Base-by-base conservation (phyloP, 23 red algal genomes). In the Pyropia yezoensis region DNA sequence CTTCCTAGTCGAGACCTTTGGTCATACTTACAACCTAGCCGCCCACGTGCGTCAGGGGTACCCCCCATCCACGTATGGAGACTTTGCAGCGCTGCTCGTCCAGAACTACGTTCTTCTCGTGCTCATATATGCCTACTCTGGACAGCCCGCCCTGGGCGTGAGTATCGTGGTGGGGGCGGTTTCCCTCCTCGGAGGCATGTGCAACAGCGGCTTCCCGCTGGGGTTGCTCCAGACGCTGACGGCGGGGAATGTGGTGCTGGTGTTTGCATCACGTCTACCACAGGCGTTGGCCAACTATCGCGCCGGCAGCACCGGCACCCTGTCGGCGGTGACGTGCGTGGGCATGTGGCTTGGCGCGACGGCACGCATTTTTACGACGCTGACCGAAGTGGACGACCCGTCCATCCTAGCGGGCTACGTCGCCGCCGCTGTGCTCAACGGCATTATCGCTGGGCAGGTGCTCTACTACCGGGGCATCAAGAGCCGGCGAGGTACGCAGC, bases 1-100 rank as follows among this genome's bases (percentile, higher is more conserved):
- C 17, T 79, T 88, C 45, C 71, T 83, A 22, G 66, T 96, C 19
- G 91, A 96, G 68, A 84, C 83, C 1, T 96, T 96, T 54, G 91
- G 91, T 39, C 89, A 96, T 68, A 75, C 82, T 14, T 96, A 96
- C 83, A 96, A 96, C 65, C 78, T 96, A 12, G 91, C 91, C 23
- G 83, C 75, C 52, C 91, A 96, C 72, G 75, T 67, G 50, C 82
- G 91, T 30, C 79, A 81, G 20, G 39, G 63, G 68, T 96, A 96
- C 53, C 91, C 91, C 49, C 18, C 89, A 33, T 85, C 91, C 17
- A 89, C 91, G 18, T 96, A 96, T 57, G 91, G 91, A 21, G 91
- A 96, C 65, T 96, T 96, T 76, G 65, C 60, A 49, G 54, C 85
- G 18, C 78, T 96, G 23, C 75, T 74, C 22, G 29, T 86, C 6